These are phyloP conservation scores for Penicillium cosmopolitanum DNA, from an alignment of 495 filamentous ascomycete genomes.

Conservation along the genomic window DNA sequence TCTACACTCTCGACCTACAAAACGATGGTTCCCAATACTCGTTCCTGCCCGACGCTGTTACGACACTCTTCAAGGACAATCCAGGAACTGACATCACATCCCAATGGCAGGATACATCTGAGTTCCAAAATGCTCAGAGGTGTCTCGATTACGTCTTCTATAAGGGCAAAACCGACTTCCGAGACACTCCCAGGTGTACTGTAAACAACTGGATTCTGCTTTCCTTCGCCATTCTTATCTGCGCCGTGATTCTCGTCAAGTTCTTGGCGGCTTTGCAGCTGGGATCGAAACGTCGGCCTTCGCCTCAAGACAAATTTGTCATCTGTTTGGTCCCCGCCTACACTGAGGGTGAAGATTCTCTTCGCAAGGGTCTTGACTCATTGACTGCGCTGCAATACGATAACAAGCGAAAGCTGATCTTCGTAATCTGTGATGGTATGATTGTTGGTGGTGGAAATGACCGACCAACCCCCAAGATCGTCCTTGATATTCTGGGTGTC, in stretches of 20 bases:
- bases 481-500: conserved; percentile 94
- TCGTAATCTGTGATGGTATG: conserved; percentile 95
- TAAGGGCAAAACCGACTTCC: conserved; percentile 82
- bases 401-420: conserved; percentile 95
- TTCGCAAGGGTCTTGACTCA: conserved; percentile 91
- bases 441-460: conserved; percentile 97
- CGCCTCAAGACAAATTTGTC: conserved; percentile 97
- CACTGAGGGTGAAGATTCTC: conserved; percentile 93
- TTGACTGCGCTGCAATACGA: conserved; percentile 93
- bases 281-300: conserved; percentile 83
- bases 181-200: conserved; percentile 72
- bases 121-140: conserved; percentile 61
- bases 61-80: conserved; percentile 68
- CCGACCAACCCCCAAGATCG: conserved; percentile 94
- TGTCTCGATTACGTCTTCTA: conserved; percentile 88
- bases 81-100: conserved; percentile 77
- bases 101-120: conserved; percentile 57
- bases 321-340: conserved; percentile 98
- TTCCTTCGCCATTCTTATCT: conserved; percentile 80
- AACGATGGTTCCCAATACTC: conserved; percentile 56
- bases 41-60: conserved; percentile 69
- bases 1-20: conserved; percentile 63
- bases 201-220: conserved; percentile 93
- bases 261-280: conserved; percentile 97
- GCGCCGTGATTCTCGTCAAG: conserved; percentile 86